Conservation (phyloP, 2,329 filamentous ascomycete genomes). For the Calonectria fujianensis region DNA sequence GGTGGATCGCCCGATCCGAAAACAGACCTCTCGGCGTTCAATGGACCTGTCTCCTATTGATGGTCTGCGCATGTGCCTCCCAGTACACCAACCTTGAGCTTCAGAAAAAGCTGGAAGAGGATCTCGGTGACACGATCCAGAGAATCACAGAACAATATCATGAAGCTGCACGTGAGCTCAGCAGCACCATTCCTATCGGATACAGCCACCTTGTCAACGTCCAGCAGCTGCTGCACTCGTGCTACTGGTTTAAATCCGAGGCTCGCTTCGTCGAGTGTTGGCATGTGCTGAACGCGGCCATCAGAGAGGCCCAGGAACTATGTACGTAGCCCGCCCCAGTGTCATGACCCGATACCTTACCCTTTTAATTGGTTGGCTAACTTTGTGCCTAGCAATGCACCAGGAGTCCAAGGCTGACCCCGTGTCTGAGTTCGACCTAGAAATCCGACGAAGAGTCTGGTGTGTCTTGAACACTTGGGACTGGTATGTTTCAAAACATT, state of each 20-base stretch:
- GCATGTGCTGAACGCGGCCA: slow-evolving; percentile 60
- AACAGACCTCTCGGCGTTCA: slow-evolving; percentile 58
- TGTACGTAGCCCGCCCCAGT: slow-evolving; percentile 46
- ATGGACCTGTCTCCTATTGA: slow-evolving; percentile 63
- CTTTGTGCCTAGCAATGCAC: slow-evolving; percentile 53
- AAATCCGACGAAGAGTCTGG: slow-evolving; percentile 62
- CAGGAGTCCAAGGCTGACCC: slow-evolving; percentile 55
- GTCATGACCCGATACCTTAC: neutral
- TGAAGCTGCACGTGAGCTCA: slow-evolving; percentile 58
- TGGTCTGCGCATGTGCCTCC: slow-evolving; percentile 61
- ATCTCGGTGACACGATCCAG: slow-evolving; percentile 56
- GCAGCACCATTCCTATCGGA: slow-evolving; percentile 58
- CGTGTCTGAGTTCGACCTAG: slow-evolving; percentile 59
- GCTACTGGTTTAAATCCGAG: slow-evolving; percentile 62
- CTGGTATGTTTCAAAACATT: slow-evolving; percentile 53
- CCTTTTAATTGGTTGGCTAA: slow-evolving; percentile 30
- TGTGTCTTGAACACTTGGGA: slow-evolving; percentile 63
- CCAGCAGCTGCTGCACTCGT: slow-evolving; percentile 61
- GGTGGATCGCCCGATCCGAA: slow-evolving; percentile 59
- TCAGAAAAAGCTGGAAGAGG: slow-evolving; percentile 56
- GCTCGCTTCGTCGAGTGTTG: slow-evolving; percentile 61
- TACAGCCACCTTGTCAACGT: slow-evolving; percentile 59
- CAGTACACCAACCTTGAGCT: slow-evolving; percentile 59
- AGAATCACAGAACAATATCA: slow-evolving; percentile 59
- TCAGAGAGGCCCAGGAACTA: slow-evolving; percentile 61